phyloP scores from a whole-genome alignment of 2,329 filamentous ascomycete species.

The Arthrobotrys sphaeroides region DNA sequence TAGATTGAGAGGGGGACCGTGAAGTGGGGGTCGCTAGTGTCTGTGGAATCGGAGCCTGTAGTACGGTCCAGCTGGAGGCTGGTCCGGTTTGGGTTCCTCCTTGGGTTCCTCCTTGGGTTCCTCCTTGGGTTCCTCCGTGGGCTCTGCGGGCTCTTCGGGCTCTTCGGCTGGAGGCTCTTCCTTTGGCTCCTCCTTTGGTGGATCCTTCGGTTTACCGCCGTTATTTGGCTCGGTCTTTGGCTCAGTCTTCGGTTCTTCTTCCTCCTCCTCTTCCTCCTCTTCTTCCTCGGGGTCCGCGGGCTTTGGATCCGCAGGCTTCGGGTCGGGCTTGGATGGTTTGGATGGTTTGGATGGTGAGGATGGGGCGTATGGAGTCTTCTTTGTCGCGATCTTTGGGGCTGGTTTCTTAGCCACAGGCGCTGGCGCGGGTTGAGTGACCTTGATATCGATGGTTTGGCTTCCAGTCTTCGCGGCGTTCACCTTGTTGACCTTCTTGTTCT shows the following conservation, averaged over 20 bases:
- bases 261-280: neutral
- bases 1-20: too few species aligned
- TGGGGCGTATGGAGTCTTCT: neutral
- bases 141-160: too few species aligned
- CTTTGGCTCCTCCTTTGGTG: neutral
- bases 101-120: neutral
- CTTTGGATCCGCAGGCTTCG: neutral
- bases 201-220: too few species aligned
- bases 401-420: neutral
- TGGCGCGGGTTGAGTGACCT: neutral
- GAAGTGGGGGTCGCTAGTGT: neutral
- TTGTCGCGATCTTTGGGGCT: neutral
- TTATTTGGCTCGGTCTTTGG: neutral
- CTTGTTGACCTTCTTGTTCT: constrained; percentile 2
- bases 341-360: neutral
- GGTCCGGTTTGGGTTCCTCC: neutral
- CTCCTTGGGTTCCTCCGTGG: neutral
- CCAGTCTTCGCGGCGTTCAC: neutral
- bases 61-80: neutral
- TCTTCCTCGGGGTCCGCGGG: neutral
- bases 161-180: neutral
- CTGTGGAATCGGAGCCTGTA: neutral
- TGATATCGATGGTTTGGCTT: neutral
- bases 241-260: neutral
- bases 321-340: neutral